phyloP scores from a whole-genome alignment of 768 basidiomycete species.

The Ramaria sp. region DNA sequence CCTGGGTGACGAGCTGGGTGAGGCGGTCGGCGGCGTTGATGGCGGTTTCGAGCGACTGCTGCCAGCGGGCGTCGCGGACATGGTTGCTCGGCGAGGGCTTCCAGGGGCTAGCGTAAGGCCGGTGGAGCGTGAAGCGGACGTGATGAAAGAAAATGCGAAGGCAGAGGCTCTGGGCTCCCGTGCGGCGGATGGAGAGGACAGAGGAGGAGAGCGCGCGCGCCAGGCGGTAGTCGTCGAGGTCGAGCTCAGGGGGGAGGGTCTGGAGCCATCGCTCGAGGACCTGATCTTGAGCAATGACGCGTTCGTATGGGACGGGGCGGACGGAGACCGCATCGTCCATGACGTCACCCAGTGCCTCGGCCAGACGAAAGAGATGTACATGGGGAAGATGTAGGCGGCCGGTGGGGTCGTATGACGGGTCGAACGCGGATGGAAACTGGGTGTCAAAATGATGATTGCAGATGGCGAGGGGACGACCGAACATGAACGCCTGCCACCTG shows the following conservation, averaged over 20 bases:
- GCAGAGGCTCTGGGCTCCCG: conserved; percentile 75
- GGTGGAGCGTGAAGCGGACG: conserved; percentile 76
- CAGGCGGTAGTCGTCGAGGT: conserved; percentile 66
- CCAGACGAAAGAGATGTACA: conserved; percentile 65
- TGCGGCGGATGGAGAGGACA: conserved; percentile 45
- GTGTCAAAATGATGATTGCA: conserved; percentile 81
- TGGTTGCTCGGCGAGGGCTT: conserved; percentile 2
- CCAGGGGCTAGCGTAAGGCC: conserved; percentile 52
- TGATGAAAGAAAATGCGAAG: conserved; percentile 70
- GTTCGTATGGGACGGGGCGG: conserved; percentile 68
- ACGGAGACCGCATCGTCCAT: conserved; percentile 78
- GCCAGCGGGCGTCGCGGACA: conserved; percentile 3
- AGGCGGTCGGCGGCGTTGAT: conserved; percentile 69
- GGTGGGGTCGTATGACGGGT: conserved; percentile 50
- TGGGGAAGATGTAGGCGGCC: conserved; percentile 65
- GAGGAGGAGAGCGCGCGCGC: conserved; percentile 62
- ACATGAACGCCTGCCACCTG: conserved; percentile 85
- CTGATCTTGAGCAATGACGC: conserved; percentile 61
- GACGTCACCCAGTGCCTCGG: conserved; percentile 72
- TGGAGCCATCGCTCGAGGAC: conserved; percentile 69
- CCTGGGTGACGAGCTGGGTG: conserved; percentile 66
- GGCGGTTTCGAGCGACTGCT: conserved; percentile 48
- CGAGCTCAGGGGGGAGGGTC: conserved; percentile 59
- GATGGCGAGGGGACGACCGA: conserved; percentile 67
- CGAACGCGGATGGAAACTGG: conserved; percentile 57